A percentile compares a stretch with the other conserved stretches of the same genome.
Evolutionary conservation across 345 rosid genomes (phyloP).

Genomic region (Populus pruinosa): DNA sequence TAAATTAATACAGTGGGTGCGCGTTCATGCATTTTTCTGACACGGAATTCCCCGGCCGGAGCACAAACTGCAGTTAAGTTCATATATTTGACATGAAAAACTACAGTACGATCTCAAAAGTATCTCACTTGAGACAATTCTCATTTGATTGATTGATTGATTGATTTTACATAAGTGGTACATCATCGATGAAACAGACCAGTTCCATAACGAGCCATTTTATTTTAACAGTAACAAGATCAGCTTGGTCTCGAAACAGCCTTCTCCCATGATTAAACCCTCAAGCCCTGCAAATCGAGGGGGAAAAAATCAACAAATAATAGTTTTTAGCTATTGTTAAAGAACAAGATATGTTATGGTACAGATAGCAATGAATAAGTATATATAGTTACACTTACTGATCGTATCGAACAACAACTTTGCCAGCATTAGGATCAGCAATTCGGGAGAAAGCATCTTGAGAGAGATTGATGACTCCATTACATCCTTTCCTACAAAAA

Average conservation of each 20-base stretch:
- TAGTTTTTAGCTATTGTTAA: not conserved
- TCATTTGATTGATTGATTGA: too few relatives aligned
- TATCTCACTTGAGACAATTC: not conserved
- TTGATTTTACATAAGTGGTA: too few relatives aligned
- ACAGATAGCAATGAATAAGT: too few relatives aligned
- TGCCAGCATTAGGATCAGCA: constrained; percentile 23
- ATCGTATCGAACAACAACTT: constrained; percentile 19
- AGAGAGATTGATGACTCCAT: constrained; percentile 27
- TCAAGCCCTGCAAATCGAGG: constrained; percentile 4
- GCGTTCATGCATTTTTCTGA: too few relatives aligned
- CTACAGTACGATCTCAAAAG: not conserved
- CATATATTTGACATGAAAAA: too few relatives aligned
- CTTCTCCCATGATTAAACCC: not conserved
- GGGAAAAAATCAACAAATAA: not conserved
- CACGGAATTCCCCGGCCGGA: too few relatives aligned
- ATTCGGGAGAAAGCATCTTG: constrained; percentile 28
- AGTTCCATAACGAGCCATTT: not conserved
- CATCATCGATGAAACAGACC: not conserved
- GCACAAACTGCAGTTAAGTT: too few relatives aligned
- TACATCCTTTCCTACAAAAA: constrained; percentile 13
- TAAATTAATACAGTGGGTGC: too few relatives aligned
- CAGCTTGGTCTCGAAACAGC: not conserved
- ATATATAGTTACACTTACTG: constrained; percentile 13
- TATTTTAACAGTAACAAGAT: not conserved
- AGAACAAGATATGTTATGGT: not conserved